Conservation (phyloP, 805 yeast species). For the Candida insectalens region DNA sequence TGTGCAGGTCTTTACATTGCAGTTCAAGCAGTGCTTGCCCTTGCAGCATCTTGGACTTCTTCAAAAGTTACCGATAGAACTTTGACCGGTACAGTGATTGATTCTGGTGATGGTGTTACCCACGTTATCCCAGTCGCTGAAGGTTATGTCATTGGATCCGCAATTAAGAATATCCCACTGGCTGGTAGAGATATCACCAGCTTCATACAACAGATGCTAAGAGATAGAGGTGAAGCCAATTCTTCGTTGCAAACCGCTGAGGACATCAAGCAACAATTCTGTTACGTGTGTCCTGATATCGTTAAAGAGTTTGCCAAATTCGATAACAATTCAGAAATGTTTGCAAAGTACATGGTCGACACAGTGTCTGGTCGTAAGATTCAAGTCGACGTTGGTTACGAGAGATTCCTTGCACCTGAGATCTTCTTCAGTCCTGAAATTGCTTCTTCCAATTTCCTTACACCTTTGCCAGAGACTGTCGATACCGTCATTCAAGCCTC, state of each 20-base stretch:
- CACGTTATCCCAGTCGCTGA: constrained; percentile 99
- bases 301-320: constrained; percentile 93
- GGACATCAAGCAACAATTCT: constrained; percentile 89
- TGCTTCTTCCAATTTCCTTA: constrained; percentile 87
- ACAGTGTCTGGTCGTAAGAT: constrained; percentile 57
- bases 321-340: constrained; percentile 88
- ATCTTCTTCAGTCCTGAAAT: constrained; percentile 97
- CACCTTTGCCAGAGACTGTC: constrained; percentile 93
- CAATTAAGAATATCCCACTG: constrained; percentile 94
- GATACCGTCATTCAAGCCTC: constrained; percentile 91
- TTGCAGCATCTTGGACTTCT: constrained; percentile 99
- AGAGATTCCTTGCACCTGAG: constrained; percentile 97
- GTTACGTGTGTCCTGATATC: constrained; percentile 96
- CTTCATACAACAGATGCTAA: constrained; percentile 83
- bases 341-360: constrained; percentile 88
- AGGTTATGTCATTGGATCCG: constrained; percentile 96
- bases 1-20: constrained; percentile 98
- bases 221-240: constrained; percentile 96
- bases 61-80: constrained; percentile 92
- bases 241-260: constrained; percentile 94
- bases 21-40: constrained; percentile 96
- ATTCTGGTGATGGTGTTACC: constrained; percentile 98
- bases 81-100: constrained; percentile 96
- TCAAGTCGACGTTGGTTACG: constrained; percentile 90
- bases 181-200: constrained; percentile 97